Evolutionary conservation across 2,329 filamentous ascomycete species (phyloP).

Genomic region (Penicillium sp.): DNA sequence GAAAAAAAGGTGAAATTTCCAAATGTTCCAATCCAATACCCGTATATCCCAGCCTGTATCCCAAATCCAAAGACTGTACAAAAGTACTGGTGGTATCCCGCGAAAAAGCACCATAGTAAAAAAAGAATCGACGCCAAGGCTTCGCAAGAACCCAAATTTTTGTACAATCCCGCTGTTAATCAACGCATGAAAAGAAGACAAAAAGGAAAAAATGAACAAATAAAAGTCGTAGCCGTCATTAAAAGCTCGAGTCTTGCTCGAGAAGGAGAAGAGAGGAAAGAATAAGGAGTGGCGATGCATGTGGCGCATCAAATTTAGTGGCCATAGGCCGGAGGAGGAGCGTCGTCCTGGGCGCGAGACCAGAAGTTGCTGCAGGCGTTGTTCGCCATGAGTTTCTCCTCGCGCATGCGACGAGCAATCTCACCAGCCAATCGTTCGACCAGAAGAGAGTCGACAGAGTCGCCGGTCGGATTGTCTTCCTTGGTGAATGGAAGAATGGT

Average conservation of each 20-base stretch:
- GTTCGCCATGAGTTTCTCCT: conserved; percentile 68
- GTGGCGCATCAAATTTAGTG: conserved; percentile 36
- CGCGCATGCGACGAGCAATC: conserved; percentile 81
- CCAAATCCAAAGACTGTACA: conserved; percentile 34
- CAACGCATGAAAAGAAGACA: conserved; percentile 20
- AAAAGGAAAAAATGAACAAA: conserved; percentile 18
- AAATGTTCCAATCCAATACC: conserved; percentile 11
- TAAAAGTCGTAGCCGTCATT: conserved; percentile 33
- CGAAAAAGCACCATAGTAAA: conserved; percentile 30
- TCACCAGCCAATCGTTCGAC: conserved; percentile 81
- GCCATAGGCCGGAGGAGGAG: conserved; percentile 54
- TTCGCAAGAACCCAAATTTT: conserved; percentile 35
- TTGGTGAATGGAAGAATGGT: conserved; percentile 45
- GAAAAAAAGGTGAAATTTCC: not conserved
- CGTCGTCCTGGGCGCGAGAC: conserved; percentile 46
- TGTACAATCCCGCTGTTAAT: conserved; percentile 38
- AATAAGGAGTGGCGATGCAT: not conserved
- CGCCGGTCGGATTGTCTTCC: conserved; percentile 36
- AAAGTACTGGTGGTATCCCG: conserved; percentile 41
- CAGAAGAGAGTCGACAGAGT: conserved; percentile 54
- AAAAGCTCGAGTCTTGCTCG: conserved; percentile 25
- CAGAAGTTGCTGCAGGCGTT: conserved; percentile 45
- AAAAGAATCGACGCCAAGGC: conserved; percentile 33
- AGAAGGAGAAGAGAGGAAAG: conserved; percentile 14
- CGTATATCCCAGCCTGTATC: conserved; percentile 26